Percentiles rank a stretch among this genome's conserved stretches.
Evolutionary conservation across 805 yeast genomes (phyloP).

Genomic region (Cyberlindnera euphorbiae): DNA sequence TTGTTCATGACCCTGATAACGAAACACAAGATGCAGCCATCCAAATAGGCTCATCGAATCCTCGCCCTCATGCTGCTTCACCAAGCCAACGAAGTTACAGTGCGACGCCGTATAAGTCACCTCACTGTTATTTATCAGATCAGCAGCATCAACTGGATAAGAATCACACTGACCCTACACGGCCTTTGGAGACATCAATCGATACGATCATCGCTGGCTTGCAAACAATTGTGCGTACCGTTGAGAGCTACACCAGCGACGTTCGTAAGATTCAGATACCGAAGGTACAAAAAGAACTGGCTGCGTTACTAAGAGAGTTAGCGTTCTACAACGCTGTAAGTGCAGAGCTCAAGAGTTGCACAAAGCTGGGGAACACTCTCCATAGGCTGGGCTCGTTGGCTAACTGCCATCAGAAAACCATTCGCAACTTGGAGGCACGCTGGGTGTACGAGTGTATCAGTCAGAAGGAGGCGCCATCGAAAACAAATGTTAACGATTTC

Average conservation of each 20-base stretch:
- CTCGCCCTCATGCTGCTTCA: too few relatives aligned
- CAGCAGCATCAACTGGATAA: too few relatives aligned
- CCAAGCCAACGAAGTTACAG: too few relatives aligned
- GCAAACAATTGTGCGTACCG: background rate
- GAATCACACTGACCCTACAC: too few relatives aligned
- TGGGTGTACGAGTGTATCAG: slow-evolving; percentile 6
- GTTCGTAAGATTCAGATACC: slow-evolving; percentile 1
- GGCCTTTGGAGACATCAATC: background rate
- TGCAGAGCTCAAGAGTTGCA: slow-evolving; percentile 1
- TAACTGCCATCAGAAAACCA: slow-evolving; percentile 2
- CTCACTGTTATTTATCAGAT: too few relatives aligned
- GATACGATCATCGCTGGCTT: background rate
- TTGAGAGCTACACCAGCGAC: background rate
- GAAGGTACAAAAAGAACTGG: slow-evolving; percentile 1
- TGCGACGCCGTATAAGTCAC: too few relatives aligned
- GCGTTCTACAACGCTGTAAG: slow-evolving; percentile 5
- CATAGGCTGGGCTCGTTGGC: slow-evolving; percentile 1
- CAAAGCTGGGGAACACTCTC: slow-evolving; percentile 3
- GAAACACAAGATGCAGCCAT: too few relatives aligned
- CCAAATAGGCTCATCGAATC: too few relatives aligned
- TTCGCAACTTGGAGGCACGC: slow-evolving; percentile 3
- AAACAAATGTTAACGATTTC: background rate
- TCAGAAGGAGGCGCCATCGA: background rate
- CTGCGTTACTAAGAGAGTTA: background rate
- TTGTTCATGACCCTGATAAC: too few relatives aligned